Evolutionary conservation across 2,329 filamentous ascomycete genomes (phyloP), one percentile per base, ranked within the genome.

Genomic region (Xylariaceae sp.): DNA sequence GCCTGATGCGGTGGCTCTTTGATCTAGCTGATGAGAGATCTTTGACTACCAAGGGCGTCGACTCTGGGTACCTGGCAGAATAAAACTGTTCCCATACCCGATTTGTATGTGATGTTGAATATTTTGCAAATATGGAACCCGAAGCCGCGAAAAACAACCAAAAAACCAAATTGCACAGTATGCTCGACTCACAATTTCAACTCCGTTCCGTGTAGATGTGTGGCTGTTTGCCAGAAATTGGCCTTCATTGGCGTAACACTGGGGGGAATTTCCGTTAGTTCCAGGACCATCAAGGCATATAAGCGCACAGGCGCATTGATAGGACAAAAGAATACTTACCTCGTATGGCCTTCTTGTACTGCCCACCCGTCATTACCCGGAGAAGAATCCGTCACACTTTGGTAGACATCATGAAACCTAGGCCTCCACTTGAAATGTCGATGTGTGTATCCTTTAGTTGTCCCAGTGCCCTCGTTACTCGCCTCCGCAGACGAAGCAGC

Each of bases 401-500:
- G 79, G 64, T 89, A 89, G 2, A 97, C 89, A 64, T 95, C 90
- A 26, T 79, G 74, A 64, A 97, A 93, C 49, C 79, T 80, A 2
- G 91, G 93, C 36, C 87, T 81, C 93, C 93, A 97, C 66, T 91
- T 94, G 73, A 96, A 97, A 65, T 94, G 87, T 62, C 87, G 88
- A 64, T 95, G 88, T 42, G 72, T 76, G 61, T 89, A 83, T 22
- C 74, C 60, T 34, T 59, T 52, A 73, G 59, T 34, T 57, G 51
- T 43, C 48, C 48, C 33, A 61, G 64, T 29, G 54, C 67, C 34
- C 9, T 42, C 38, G 6, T 43, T 37, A 3, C 37, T 26, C 26
- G 8, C 16, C 39, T n/a, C 65, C 66, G 37, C 69, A 68, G 16
- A 45, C 19, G 35, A 45, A 38, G 22, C 22, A 6, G 22, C 62